Base-by-base conservation (phyloP, 352 stramenopile species). In the Globisporangium uncinulatum region DNA sequence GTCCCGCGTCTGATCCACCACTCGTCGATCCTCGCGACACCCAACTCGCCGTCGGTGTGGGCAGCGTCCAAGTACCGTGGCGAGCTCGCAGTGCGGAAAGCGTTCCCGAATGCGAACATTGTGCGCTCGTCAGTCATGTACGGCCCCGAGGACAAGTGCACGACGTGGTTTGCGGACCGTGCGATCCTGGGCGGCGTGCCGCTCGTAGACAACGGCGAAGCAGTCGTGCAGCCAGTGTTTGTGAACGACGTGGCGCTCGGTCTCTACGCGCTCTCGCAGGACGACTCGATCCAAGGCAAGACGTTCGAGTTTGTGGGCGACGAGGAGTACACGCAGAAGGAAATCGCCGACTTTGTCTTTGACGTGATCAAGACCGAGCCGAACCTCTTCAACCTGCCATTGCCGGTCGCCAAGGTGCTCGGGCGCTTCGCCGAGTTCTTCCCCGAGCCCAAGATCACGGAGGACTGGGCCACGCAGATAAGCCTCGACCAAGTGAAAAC, bases 331-430 rank as follows among this genome's bases (percentile, higher is more conserved):
- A 95, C 95, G 54, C 92, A 97, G 73, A 96, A 96, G 64, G 95
- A 99, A 70, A 66, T 99, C n/a, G 95, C 87, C 17, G 90, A 98
- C 61, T 99, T 98, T 71, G 88, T 98, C 41, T 97, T 97, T 59
- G 93, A 99, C 56, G 72, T 82, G 56, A 96, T 83, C 53, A 89
- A 92, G 68, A 68, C 72, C 56, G 74, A 90, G 47, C 69, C 84
- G 47, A 82, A 65, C 51, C 59, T 95, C 39, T 67, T 96, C 61
- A 93, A 96, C 70, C 61, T 96, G 61, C 86, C 87, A 54, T 62
- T 92, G 45, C 75, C 76, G 14, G 62, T 89, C 48, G 87, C 86
- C 5, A 70, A 91, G 69, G 57, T 85, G 54, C 78, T 95, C 47
- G 87, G 87, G 62, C 85, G 85, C 61, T 66, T 92, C 57, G 82